phyloP scores from a whole-genome alignment of 2,329 filamentous ascomycete genomes.

The Ascochyta lentis region DNA sequence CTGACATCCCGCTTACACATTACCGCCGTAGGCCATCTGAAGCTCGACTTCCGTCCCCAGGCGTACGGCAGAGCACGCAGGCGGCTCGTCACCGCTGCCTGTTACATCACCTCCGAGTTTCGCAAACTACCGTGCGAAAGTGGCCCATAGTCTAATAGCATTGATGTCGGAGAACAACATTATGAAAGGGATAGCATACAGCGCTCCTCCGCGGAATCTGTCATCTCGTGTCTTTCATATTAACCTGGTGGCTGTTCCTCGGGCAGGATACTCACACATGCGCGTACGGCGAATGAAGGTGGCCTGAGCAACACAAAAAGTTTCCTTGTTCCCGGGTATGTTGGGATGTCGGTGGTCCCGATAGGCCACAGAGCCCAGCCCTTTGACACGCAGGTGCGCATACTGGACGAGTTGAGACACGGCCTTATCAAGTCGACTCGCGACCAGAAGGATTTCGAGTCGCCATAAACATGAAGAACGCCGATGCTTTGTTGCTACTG shows the following conservation, averaged over 20 bases:
- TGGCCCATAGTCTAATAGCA: neutral
- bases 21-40: neutral
- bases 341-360: conserved; percentile 2
- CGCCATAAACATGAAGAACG: neutral
- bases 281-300: conserved; percentile 1
- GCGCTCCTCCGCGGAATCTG: neutral
- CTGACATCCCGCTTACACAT: neutral
- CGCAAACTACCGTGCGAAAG: neutral
- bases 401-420: neutral
- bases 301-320: conserved; percentile 7
- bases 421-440: neutral
- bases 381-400: neutral
- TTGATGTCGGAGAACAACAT: neutral
- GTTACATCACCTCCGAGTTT: neutral
- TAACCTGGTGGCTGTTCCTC: neutral
- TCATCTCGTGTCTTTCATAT: neutral
- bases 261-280: neutral
- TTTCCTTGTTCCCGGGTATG: conserved; percentile 4
- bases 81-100: neutral
- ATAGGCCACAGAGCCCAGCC: conserved; percentile 3
- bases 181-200: neutral
- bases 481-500: neutral
- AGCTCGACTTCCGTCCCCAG: neutral
- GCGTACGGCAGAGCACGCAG: neutral
- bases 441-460: neutral